Percentiles rank a stretch among this genome's conserved stretches.
Evolutionary conservation across 2,329 filamentous ascomycete species (phyloP).

Genomic region (Alternaria panax): DNA sequence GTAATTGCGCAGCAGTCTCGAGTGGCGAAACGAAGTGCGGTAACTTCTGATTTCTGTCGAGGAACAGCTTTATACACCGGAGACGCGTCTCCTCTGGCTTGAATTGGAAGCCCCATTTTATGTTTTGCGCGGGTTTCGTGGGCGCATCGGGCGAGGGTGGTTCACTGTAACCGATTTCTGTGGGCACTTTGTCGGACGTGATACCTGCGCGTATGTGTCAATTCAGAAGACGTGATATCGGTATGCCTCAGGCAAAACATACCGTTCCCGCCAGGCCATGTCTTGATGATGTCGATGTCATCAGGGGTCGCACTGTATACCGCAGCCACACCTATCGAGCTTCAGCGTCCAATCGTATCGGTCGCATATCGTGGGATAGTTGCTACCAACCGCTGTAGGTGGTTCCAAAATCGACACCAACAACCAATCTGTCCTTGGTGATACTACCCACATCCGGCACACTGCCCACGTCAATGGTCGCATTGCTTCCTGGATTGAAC

Average conservation of each 20-base stretch:
- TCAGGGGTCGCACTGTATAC: conserved; percentile 79
- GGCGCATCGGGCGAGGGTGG: conserved; percentile 26
- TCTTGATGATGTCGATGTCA: conserved; percentile 82
- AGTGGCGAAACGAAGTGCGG: conserved; percentile 81
- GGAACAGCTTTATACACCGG: conserved; percentile 83
- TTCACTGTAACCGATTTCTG: conserved; percentile 69
- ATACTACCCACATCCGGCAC: conserved; percentile 22
- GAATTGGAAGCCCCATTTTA: conserved; percentile 85
- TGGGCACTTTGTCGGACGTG: conserved; percentile 87
- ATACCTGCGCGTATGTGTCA: conserved; percentile 55
- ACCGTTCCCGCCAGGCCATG: conserved; percentile 81
- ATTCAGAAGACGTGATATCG: not conserved
- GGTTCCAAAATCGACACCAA: conserved; percentile 85
- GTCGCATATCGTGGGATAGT: not conserved
- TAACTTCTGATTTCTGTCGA: conserved; percentile 80
- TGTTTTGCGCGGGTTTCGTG: conserved; percentile 31
- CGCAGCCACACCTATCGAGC: conserved; percentile 66
- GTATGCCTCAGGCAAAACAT: conserved; percentile 6
- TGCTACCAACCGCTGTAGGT: conserved; percentile 71
- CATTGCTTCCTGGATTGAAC: conserved; percentile 40
- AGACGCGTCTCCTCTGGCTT: conserved; percentile 77
- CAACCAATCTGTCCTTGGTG: conserved; percentile 70
- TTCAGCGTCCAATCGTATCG: conserved; percentile 19
- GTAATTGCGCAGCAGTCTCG: conserved; percentile 79
- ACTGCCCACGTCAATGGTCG: conserved; percentile 24